These are phyloP conservation scores for Phaffia australis DNA, from an alignment of 768 basidiomycete genomes.

Conservation along the genomic window DNA sequence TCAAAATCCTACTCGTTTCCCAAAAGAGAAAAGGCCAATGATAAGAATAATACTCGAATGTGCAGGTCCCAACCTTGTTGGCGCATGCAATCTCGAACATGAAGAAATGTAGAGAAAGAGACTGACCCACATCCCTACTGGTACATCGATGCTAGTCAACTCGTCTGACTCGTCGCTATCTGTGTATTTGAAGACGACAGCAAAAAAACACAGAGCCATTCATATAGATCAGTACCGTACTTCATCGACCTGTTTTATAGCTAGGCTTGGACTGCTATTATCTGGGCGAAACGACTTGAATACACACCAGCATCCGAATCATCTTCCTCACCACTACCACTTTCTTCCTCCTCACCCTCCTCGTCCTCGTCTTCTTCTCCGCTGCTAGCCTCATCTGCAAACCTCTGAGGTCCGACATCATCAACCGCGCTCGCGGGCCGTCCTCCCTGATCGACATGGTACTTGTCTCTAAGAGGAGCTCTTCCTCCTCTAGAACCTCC, in stretches of 20 bases:
- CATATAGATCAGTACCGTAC: not conserved
- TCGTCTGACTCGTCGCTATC: constrained; percentile 39
- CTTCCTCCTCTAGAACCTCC: constrained; percentile 15
- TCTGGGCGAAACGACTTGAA: not conserved
- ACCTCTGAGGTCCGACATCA: not conserved
- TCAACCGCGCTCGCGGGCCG: constrained; percentile 2
- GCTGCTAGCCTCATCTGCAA: not conserved
- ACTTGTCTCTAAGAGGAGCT: not conserved
- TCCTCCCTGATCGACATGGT: constrained; percentile 11
- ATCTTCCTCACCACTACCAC: not conserved
- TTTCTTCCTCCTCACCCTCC: constrained; percentile 8
- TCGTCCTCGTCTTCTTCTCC: not conserved
- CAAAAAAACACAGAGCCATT: not conserved
- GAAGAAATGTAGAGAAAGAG: not conserved
- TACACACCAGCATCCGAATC: not conserved
- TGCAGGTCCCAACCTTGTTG: too few species aligned
- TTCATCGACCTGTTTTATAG: not conserved
- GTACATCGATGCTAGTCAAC: constrained; percentile 42
- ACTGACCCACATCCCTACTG: constrained; percentile 94
- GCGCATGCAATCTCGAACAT: not conserved
- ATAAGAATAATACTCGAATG: too few species aligned
- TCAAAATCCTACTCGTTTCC: not conserved
- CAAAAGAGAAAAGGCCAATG: not conserved
- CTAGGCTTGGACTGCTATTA: too few species aligned
- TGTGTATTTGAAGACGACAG: constrained; percentile 33